Evolutionary conservation across 306 rosid species (phyloP), one percentile per base, ranked within the genome.

Genomic region (Rubus parviflorus): DNA sequence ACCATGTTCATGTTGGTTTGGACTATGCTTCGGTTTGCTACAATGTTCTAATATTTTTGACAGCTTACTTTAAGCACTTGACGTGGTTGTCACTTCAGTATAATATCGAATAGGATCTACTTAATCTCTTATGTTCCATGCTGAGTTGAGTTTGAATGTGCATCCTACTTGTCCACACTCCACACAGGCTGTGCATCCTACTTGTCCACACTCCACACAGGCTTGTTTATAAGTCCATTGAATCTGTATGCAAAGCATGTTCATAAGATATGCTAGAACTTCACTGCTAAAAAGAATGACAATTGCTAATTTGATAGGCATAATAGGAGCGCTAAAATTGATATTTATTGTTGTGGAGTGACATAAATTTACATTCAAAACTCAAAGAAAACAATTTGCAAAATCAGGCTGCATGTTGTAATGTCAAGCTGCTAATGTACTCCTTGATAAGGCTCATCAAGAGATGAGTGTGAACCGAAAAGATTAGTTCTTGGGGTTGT

Each of bases 401-500:
- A 5, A 23, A 56, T 48, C 12, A 16, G 38, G 15, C 17, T 23
- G 40, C 57, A 45, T 12, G 35, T 46, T 45, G 37, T 19, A 9
- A 2, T 52, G 40, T 14, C 38, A 35, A 35, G 7, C 51, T 69
- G 25, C 75, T 69, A 43, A 17, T 25, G 43, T 68, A 77, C 79
- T 61, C 80, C 79, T 22, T 52, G 83, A 47, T 72, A 58, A n/a
- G 48, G 13, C 63, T 80, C 83, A 3, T 82, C 81, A 45, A 77
- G 87, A 67, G 77, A 63, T 40, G 48, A 65, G 48, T 38, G 70
- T 40, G 42, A 80, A 61, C 86, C 77, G 23, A 13, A 82, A 76
- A 68, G 52, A 42, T 81, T 63, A 45, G 74, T 60, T 70, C 19
- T 70, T n/a, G 89, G 85, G 35, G 90, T 91, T 43, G 82, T 75